Percentiles rank a stretch among this genome's conserved stretches.
Evolutionary conservation across 176 grass and related monocot genomes (phyloP).

Genomic region (Triticum timopheevii): DNA sequence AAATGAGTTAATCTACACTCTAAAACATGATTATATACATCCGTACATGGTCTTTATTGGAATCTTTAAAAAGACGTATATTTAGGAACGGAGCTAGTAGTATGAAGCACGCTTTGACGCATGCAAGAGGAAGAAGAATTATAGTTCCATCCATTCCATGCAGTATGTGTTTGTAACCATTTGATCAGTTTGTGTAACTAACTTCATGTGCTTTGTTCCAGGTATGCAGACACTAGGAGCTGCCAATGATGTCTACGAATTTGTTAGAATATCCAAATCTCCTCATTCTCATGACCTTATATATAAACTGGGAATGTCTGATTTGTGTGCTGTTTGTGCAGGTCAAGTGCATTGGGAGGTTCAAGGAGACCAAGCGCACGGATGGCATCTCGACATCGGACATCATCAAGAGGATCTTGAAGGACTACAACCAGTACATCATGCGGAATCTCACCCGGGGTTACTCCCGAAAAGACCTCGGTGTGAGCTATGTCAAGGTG

Average conservation of each 20-base stretch:
- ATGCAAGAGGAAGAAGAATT: neutral
- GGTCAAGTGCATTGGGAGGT: conserved; percentile 78
- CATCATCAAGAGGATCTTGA: conserved; percentile 94
- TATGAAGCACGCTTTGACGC: too few relatives aligned
- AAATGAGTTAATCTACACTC: too few relatives aligned
- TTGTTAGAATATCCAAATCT: conserved; percentile 38
- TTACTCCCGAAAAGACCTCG: conserved; percentile 77
- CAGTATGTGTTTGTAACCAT: neutral
- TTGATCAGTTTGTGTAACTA: neutral
- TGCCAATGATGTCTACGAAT: conserved; percentile 87
- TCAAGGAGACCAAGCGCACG: conserved; percentile 88
- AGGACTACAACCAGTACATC: conserved; percentile 92
- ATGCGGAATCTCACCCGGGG: conserved; percentile 79
- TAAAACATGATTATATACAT: too few relatives aligned
- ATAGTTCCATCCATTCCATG: neutral
- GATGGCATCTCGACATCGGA: conserved; percentile 88
- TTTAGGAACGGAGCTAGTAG: too few relatives aligned
- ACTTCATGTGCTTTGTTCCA: conserved; percentile 29
- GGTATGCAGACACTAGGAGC: conserved; percentile 90
- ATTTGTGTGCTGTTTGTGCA: conserved; percentile 30
- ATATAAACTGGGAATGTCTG: neutral
- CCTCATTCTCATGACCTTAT: neutral
- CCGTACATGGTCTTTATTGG: too few relatives aligned
- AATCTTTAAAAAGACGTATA: too few relatives aligned
- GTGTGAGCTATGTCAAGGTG: conserved; percentile 86